These are phyloP conservation scores for Penicillium sp. DNA, from an alignment of 2,329 filamentous ascomycete genomes.

Conservation along the genomic window DNA sequence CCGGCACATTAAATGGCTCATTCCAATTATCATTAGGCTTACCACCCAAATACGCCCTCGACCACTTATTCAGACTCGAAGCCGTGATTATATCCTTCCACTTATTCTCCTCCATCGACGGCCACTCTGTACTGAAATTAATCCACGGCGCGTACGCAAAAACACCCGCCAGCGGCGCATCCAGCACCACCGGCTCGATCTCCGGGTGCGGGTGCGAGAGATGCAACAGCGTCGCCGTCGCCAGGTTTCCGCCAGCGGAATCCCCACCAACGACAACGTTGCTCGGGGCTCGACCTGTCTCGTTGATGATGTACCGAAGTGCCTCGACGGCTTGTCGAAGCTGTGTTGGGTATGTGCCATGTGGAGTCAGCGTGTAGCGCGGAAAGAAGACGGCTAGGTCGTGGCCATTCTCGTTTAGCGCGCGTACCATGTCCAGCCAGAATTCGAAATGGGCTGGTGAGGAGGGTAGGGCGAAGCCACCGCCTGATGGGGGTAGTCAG, in stretches of 20 bases:
- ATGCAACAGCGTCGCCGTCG: slow-evolving; percentile 34
- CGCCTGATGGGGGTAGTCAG: slow-evolving; percentile 40
- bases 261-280: slow-evolving; percentile 42
- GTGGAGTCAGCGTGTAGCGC: slow-evolving; percentile 54
- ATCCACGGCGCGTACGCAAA: slow-evolving; percentile 59
- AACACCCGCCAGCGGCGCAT: slow-evolving; percentile 45
- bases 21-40: slow-evolving; percentile 49
- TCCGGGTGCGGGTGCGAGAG: slow-evolving; percentile 55
- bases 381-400: slow-evolving; percentile 52
- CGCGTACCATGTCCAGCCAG: slow-evolving; percentile 42
- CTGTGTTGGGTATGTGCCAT: slow-evolving; percentile 40
- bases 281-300: slow-evolving; percentile 31
- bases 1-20: slow-evolving; percentile 49
- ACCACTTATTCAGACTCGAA: slow-evolving; percentile 43
- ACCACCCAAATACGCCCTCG: slow-evolving; percentile 5
- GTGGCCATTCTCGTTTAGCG: slow-evolving; percentile 42
- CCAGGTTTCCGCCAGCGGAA: slow-evolving; percentile 44
- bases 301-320: slow-evolving; percentile 39
- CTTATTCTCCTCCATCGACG: slow-evolving; percentile 46
- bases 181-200: slow-evolving; percentile 40
- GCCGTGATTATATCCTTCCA: slow-evolving; percentile 51
- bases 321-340: slow-evolving; percentile 40
- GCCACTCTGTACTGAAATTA: slow-evolving; percentile 45
- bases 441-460: slow-evolving; percentile 47
- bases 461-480: slow-evolving; percentile 53